Percentiles rank a stretch among this genome's conserved stretches.
These are phyloP conservation scores for Boletales sp. DNA, from an alignment of 768 basidiomycete species.

Conservation along the genomic window DNA sequence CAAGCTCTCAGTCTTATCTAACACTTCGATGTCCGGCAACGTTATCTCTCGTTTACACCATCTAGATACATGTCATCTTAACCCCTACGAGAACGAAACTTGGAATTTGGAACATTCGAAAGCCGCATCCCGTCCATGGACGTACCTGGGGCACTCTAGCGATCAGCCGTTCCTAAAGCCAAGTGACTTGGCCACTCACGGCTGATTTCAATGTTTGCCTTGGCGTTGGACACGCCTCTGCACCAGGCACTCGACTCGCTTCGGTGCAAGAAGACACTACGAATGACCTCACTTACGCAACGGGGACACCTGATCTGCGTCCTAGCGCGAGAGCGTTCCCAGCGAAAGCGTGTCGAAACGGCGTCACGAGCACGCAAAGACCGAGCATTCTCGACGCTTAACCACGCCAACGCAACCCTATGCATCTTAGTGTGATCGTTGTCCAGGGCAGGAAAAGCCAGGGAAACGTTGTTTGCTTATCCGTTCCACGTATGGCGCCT, in stretches of 20 bases:
- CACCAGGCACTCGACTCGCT: too few relatives aligned
- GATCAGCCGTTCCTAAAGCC: neutral
- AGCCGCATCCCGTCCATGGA: constrained; percentile 9
- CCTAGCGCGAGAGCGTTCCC: neutral
- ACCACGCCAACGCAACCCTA: neutral
- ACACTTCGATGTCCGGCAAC: too few relatives aligned
- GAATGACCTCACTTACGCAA: too few relatives aligned
- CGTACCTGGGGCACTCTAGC: neutral
- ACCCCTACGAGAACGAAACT: too few relatives aligned
- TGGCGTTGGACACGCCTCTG: constrained; percentile 3
- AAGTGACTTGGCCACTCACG: neutral
- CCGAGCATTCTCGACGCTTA: neutral
- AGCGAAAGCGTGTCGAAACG: neutral
- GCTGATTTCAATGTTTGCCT: neutral
- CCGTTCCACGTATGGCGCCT: too few relatives aligned
- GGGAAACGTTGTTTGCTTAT: neutral
- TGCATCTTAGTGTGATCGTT: neutral
- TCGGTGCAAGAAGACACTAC: too few relatives aligned
- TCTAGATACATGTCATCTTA: too few relatives aligned
- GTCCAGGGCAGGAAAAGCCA: neutral
- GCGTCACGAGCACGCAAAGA: neutral
- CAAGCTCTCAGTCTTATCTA: too few relatives aligned
- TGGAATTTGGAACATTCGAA: neutral
- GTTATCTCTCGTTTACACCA: too few relatives aligned
- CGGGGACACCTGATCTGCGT: neutral